Conservation (phyloP, 208 protist genomes). For the Crithidia bombi region DNA sequence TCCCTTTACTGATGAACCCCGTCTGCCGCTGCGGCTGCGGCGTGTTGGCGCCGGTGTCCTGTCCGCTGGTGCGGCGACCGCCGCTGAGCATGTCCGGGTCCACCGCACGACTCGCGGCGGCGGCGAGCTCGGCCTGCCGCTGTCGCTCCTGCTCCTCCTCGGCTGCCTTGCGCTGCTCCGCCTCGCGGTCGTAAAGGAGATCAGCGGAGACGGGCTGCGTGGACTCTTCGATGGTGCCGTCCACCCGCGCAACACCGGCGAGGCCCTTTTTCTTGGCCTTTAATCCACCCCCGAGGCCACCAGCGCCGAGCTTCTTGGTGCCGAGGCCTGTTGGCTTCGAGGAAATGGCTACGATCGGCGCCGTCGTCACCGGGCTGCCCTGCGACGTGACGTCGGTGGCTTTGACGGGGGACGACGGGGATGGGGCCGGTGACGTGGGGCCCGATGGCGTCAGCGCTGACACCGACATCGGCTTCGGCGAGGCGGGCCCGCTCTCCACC, state of each 20-base stretch:
- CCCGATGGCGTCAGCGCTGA: constrained; percentile 2
- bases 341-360: constrained; percentile 39
- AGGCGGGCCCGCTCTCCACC: background rate
- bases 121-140: constrained; percentile 30
- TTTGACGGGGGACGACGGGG: constrained; percentile 17
- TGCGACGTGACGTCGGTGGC: constrained; percentile 15
- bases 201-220: constrained; percentile 55
- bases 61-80: background rate
- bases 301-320: constrained; percentile 25
- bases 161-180: constrained; percentile 31
- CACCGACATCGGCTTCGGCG: constrained; percentile 2
- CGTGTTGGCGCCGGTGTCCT: background rate
- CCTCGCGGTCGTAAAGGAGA: constrained; percentile 55
- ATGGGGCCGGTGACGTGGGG: constrained; percentile 8
- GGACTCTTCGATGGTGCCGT: constrained; percentile 55
- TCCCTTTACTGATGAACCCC: constrained; percentile 29
- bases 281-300: constrained; percentile 4
- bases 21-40: constrained; percentile 28
- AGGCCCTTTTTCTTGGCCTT: constrained; percentile 64
- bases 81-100: constrained; percentile 28
- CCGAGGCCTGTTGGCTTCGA: constrained; percentile 28
- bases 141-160: constrained; percentile 43
- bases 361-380: constrained; percentile 37
- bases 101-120: constrained; percentile 29
- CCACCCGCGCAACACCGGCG: constrained; percentile 50